Evolutionary conservation across 2,329 filamentous ascomycete species (phyloP).

Genomic region (Botryotinia narcissicola): DNA sequence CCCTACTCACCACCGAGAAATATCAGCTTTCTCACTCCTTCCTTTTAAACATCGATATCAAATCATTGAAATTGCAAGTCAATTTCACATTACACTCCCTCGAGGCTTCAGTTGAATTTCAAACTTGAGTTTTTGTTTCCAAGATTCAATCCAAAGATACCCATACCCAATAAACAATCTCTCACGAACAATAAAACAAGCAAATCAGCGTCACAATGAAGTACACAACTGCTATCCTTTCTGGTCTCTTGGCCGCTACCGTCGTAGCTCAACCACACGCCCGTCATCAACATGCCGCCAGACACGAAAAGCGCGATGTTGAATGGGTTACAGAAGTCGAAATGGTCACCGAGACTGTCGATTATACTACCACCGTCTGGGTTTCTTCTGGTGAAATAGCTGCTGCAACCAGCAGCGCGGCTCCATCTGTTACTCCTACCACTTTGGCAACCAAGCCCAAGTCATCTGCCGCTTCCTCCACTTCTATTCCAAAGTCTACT

Average conservation of each 20-base stretch:
- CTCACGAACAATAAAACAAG: constrained; percentile 8
- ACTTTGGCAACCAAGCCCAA: constrained; percentile 21
- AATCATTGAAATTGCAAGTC: constrained; percentile 15
- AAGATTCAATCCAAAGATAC: constrained; percentile 11
- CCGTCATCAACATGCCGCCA: constrained; percentile 39
- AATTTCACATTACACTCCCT: constrained; percentile 15
- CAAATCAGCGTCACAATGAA: constrained; percentile 38
- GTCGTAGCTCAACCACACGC: constrained; percentile 38
- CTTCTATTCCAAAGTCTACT: constrained; percentile 16
- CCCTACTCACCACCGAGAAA: background rate
- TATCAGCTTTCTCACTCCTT: constrained; percentile 19
- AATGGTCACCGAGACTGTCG: constrained; percentile 48
- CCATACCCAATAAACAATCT: background rate
- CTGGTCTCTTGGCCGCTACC: constrained; percentile 34
- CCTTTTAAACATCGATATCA: constrained; percentile 19
- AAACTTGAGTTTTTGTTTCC: background rate
- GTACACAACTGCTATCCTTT: constrained; percentile 36
- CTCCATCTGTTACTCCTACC: constrained; percentile 18
- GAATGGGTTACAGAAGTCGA: constrained; percentile 50
- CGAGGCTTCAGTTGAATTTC: constrained; percentile 1
- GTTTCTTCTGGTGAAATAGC: constrained; percentile 36
- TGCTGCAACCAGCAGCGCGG: constrained; percentile 17
- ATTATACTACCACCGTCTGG: constrained; percentile 42
- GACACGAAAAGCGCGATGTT: constrained; percentile 37
- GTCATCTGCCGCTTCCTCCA: constrained; percentile 30